A percentile compares a stretch with the other conserved stretches of the same genome.
Conservation (phyloP, 2,329 filamentous ascomycete genomes). For the Aureobasidium melanogenum region DNA sequence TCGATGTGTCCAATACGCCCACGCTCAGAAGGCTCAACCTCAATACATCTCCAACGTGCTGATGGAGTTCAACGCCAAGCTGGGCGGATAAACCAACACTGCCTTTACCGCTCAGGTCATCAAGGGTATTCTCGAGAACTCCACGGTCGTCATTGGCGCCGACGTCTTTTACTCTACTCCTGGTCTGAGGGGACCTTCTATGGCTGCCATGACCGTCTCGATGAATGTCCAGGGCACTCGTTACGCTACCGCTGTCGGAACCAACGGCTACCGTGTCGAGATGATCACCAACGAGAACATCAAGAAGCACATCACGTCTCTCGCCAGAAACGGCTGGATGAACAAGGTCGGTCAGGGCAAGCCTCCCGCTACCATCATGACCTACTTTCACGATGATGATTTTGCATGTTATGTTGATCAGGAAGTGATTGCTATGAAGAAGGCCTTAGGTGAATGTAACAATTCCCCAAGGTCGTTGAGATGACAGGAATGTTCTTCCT, state of each 20-base stretch:
- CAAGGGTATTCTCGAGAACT: constrained; percentile 29
- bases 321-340: constrained; percentile 57
- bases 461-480: constrained; percentile 53
- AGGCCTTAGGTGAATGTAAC: constrained; percentile 27
- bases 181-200: constrained; percentile 59
- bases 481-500: no score
- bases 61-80: constrained; percentile 96
- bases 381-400: constrained; percentile 91
- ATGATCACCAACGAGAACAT: constrained; percentile 64
- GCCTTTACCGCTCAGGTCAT: constrained; percentile 29
- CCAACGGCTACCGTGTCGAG: constrained; percentile 75
- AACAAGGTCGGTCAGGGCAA: constrained; percentile 43
- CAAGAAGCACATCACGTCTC: constrained; percentile 55
- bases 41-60: constrained; percentile 92
- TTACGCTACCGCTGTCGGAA: constrained; percentile 71
- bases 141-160: constrained; percentile 79
- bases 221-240: constrained; percentile 61
- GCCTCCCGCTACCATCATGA: constrained; percentile 63
- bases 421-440: constrained; percentile 68
- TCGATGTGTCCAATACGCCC: constrained; percentile 66
- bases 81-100: constrained; percentile 68
- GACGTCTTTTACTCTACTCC: constrained; percentile 82
- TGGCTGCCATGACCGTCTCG: constrained; percentile 80
- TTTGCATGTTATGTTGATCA: constrained; percentile 70
- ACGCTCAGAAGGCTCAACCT: constrained; percentile 59